Conservation (phyloP, 129 eudicot genomes). For the Ambrosia artemisiifolia region DNA sequence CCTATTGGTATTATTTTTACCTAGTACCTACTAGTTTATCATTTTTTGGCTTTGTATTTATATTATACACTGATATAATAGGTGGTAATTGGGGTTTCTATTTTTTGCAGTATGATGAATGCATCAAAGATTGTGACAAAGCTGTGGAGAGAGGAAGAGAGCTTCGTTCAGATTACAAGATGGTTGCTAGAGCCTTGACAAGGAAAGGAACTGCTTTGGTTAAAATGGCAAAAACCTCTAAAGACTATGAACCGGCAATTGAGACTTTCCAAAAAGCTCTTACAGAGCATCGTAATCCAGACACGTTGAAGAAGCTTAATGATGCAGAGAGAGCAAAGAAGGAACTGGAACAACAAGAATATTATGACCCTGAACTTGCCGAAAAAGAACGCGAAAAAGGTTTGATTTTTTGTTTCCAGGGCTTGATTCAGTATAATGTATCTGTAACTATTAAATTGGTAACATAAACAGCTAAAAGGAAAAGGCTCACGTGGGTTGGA, state of each 20-base stretch:
- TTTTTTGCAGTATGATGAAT: conserved; percentile 75
- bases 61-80: not conserved
- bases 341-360: conserved; percentile 88
- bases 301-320: conserved; percentile 86
- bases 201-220: conserved; percentile 92
- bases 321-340: conserved; percentile 97
- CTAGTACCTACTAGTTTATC: not conserved
- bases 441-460: not conserved
- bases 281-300: conserved; percentile 97
- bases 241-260: conserved; percentile 87
- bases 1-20: not conserved
- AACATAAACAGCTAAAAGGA: not conserved
- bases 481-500: not conserved
- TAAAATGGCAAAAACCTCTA: conserved; percentile 79
- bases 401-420: not conserved
- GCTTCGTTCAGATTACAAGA: conserved; percentile 86
- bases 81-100: not conserved
- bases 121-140: conserved; percentile 88
- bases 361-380: conserved; percentile 77
- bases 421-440: not conserved
- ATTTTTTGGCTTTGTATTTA: not conserved
- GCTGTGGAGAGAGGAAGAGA: conserved; percentile 99
- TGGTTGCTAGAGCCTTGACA: conserved; percentile 95
- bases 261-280: conserved; percentile 92
- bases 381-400: conserved; percentile 99